Conservation (phyloP, 352 stramenopile species). For the Phytopythium sindhum region DNA sequence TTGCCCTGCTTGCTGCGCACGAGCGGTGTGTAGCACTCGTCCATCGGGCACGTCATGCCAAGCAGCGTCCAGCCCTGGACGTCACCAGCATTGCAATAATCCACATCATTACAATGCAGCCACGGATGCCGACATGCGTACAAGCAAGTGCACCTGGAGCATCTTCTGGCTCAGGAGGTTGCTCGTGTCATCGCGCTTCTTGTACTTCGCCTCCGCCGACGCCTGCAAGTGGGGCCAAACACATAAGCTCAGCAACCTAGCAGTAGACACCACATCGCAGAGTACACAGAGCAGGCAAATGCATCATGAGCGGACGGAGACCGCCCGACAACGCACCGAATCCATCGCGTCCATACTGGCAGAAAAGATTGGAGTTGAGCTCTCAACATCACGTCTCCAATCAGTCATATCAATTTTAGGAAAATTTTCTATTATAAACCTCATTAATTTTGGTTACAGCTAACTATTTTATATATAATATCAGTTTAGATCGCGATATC, state of each 20-base stretch:
- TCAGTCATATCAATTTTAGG: not conserved
- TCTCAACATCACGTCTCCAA: not conserved
- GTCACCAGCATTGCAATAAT: not conserved
- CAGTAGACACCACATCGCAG: too few species aligned
- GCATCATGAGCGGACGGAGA: not conserved
- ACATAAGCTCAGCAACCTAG: not conserved
- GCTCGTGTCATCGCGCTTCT: constrained; percentile 73
- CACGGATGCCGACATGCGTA: not conserved
- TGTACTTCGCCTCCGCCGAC: constrained; percentile 34
- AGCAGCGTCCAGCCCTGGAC: constrained; percentile 75
- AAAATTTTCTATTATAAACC: not conserved
- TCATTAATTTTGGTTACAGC: too few species aligned
- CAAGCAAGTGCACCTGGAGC: constrained; percentile 41
- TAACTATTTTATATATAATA: not conserved
- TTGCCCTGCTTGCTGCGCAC: constrained; percentile 76
- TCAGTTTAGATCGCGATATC: not conserved
- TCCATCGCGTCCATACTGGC: not conserved
- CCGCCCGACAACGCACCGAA: constrained; percentile 7
- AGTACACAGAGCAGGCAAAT: too few species aligned
- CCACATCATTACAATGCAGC: not conserved
- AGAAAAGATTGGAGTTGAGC: not conserved
- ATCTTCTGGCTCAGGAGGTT: constrained; percentile 77
- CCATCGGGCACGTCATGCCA: constrained; percentile 52
- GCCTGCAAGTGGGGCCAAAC: constrained; percentile 5
- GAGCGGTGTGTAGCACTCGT: constrained; percentile 75